phyloP scores from a whole-genome alignment of 139 green algal genomes.

The Zygnema cylindricum region DNA sequence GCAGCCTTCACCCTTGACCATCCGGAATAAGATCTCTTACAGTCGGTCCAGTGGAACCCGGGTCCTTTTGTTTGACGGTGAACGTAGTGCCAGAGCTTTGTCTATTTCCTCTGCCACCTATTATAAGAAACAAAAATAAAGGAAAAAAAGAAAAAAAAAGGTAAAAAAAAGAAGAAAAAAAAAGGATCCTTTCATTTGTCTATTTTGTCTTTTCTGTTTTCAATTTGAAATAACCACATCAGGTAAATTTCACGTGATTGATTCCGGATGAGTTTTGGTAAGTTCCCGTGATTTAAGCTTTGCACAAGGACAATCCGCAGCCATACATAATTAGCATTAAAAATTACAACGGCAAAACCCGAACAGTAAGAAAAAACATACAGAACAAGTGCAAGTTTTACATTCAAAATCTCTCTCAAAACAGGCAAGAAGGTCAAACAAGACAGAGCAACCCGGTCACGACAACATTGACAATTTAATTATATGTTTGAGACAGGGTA shows the following conservation, averaged over 20 bases:
- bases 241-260: not conserved
- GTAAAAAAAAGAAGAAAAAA: conserved; percentile 1
- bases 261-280: not conserved
- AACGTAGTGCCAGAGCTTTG: conserved; percentile 29
- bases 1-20: no score
- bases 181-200: not conserved
- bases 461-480: not conserved
- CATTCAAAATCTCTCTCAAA: not conserved
- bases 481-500: not conserved
- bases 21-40: no score
- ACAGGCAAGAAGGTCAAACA: not conserved
- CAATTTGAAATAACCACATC: not conserved
- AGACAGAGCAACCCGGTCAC: no score
- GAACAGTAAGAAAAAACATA: not conserved
- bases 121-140: not conserved
- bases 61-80: not conserved
- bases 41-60: not conserved
- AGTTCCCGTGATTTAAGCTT: no score
- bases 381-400: not conserved
- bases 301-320: no score
- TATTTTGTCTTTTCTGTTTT: no score
- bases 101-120: conserved; percentile 45
- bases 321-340: no score
- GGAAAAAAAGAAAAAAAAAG: not conserved
- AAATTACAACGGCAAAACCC: not conserved